Percentiles rank a stretch among this genome's conserved stretches.
Evolutionary conservation across 768 basidiomycete species (phyloP).

Genomic region (Kwoniella dendrophila): DNA sequence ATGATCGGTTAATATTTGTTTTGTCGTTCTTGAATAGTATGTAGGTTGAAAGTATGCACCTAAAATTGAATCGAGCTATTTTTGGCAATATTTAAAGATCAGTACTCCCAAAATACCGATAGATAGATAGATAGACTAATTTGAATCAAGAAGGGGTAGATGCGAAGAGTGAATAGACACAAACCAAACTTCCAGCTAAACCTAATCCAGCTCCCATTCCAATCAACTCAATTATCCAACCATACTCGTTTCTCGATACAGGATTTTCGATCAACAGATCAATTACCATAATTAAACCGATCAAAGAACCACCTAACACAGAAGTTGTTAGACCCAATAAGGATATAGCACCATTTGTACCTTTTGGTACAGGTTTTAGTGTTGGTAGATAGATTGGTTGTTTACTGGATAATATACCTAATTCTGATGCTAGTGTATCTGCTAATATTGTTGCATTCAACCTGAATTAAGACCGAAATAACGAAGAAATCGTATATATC

Average conservation of each 20-base stretch:
- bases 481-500: slow-evolving; percentile 2
- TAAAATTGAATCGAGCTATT: slow-evolving; percentile 79
- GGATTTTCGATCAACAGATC: slow-evolving; percentile 67
- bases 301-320: slow-evolving; percentile 69
- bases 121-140: no score
- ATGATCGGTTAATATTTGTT: slow-evolving; percentile 68
- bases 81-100: no score
- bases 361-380: slow-evolving; percentile 71
- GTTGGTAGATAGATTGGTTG: slow-evolving; percentile 77
- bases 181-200: slow-evolving; percentile 75
- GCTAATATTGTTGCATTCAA: slow-evolving; percentile 88
- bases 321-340: slow-evolving; percentile 73
- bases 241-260: slow-evolving; percentile 29
- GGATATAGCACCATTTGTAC: slow-evolving; percentile 88
- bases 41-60: slow-evolving; percentile 86
- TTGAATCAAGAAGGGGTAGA: slow-evolving; percentile 12
- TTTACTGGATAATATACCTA: slow-evolving; percentile 75
- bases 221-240: slow-evolving; percentile 60
- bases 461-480: slow-evolving; percentile 56
- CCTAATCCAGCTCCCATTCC: slow-evolving; percentile 70
- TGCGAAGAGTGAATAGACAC: slow-evolving; percentile 39
- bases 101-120: no score
- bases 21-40: slow-evolving; percentile 67
- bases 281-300: slow-evolving; percentile 67
- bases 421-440: slow-evolving; percentile 89